Evolutionary conservation across 257 asterid genomes (phyloP), one percentile per base, ranked within the genome.

Genomic region (Solanum chiquidenum): DNA sequence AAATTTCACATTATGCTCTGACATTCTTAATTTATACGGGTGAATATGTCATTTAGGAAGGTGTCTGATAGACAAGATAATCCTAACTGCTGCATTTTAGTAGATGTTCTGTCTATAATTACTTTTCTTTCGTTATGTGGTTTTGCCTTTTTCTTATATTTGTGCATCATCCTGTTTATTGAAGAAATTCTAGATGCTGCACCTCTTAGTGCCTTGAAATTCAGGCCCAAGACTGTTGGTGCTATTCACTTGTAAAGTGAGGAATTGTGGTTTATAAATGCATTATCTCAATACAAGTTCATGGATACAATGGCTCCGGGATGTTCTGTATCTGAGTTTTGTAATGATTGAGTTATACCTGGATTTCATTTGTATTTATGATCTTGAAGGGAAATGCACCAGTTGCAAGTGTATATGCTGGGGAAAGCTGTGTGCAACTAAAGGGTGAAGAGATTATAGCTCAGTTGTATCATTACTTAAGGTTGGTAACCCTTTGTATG

Each of bases 331-430:
- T 52, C 69, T 69, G 46, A 38, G 68, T 85, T 85, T 27, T 44
- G 14, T 87, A 25, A 33, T 62, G 85, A 13, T 83, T 46, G 49
- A 83, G 49, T 64, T n/a, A 20, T n/a, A 49, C 16, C 42, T 68
- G 16, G 37, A 76, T 83, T 86, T 87, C 18, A 79, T 58, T 76
- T 83, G 55, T 86, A 12, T 38, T 85, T 9, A 80, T 87, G 44
- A 83, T 92, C 79, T 88, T 87, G 90, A 96, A 95, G 98, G 98
- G 95, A 52, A 93, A 93, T 90, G 87, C 92, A 88, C 95, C 93
- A 87, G 96, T 95, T 90, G 98, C 98, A 66, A 92, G 96, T 91
- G 93, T 95, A 46, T 95, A 93, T 87, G 98, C 93, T 66, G 98
- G 95, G 5, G 95, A 94, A 91, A 90, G 90, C 79, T 91, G 94